These are phyloP conservation scores for Geranomyces michiganensis DNA, from an alignment of 192 early-diverging fungal genomes.

Conservation along the genomic window DNA sequence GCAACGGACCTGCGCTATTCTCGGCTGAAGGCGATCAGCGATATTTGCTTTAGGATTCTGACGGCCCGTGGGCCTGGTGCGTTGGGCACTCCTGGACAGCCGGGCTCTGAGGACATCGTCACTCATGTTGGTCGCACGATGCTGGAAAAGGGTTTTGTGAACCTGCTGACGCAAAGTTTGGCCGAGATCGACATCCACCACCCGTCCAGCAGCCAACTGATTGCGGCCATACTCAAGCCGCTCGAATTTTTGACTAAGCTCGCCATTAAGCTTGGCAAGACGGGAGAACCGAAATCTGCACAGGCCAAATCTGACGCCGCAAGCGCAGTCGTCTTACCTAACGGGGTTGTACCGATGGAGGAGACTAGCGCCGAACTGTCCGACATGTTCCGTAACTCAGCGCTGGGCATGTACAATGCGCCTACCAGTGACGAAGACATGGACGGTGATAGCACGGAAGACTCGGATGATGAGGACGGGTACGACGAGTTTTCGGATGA, in stretches of 20 bases:
- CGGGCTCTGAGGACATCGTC: slow-evolving; percentile 55
- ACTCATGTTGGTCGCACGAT: slow-evolving; percentile 73
- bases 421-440: slow-evolving; percentile 70
- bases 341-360: slow-evolving; percentile 51
- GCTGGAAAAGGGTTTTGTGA: slow-evolving; percentile 87
- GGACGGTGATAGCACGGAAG: slow-evolving; percentile 59
- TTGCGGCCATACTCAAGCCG: slow-evolving; percentile 80
- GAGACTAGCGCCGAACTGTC: slow-evolving; percentile 68
- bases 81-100: slow-evolving; percentile 19
- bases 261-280: slow-evolving; percentile 81
- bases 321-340: not conserved
- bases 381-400: slow-evolving; percentile 80
- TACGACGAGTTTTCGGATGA: slow-evolving; percentile 70
- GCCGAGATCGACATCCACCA: slow-evolving; percentile 90
- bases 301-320: slow-evolving; percentile 1
- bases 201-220: slow-evolving; percentile 75
- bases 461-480: slow-evolving; percentile 67
- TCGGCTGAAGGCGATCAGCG: slow-evolving; percentile 68
- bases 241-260: slow-evolving; percentile 87
- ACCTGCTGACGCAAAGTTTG: slow-evolving; percentile 74
- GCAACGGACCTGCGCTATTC: slow-evolving; percentile 63
- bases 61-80: slow-evolving; percentile 37
- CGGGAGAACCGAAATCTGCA: slow-evolving; percentile 8
- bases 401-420: slow-evolving; percentile 79
- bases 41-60: slow-evolving; percentile 70